A percentile compares a stretch with the other conserved stretches of the same genome.
These are phyloP conservation scores for Daldinia decipiens DNA, from an alignment of 495 filamentous ascomycete genomes.

Conservation along the genomic window DNA sequence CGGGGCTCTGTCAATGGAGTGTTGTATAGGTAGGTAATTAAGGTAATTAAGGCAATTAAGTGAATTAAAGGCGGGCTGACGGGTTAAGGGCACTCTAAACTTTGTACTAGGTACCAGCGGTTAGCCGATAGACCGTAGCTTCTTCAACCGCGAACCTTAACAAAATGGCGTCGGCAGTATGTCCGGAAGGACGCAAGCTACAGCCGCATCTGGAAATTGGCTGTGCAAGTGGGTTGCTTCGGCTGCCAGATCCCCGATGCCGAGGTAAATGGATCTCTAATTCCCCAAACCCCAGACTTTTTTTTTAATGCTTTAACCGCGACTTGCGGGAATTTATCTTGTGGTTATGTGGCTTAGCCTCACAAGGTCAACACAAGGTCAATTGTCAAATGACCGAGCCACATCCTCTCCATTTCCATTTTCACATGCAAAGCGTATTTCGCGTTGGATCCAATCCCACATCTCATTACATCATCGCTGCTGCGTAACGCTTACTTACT, in stretches of 20 bases:
- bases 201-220: constrained; percentile 6
- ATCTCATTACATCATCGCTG: constrained; percentile 30
- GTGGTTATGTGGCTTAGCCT: constrained; percentile 5
- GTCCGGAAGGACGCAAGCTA: constrained; percentile 4
- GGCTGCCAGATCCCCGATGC: constrained; percentile 42
- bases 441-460: constrained; percentile 1
- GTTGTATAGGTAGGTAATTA: neutral
- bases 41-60: too few relatives aligned
- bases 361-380: neutral
- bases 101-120: neutral
- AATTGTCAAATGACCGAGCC: constrained; percentile 20
- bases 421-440: constrained; percentile 33
- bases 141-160: neutral
- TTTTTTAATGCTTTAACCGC: constrained; percentile 9
- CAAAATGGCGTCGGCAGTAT: constrained; percentile 17
- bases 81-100: neutral
- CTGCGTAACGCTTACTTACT: neutral
- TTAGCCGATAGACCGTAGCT: constrained; percentile 33
- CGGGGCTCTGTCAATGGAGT: constrained; percentile 3
- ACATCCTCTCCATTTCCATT: constrained; percentile 13
- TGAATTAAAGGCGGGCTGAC: constrained; percentile 5
- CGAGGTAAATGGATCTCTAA: constrained; percentile 41
- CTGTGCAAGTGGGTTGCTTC: constrained; percentile 24
- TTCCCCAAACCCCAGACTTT: constrained; percentile 12
- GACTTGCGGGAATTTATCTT: constrained; percentile 27